These are phyloP conservation scores for Suhomyces tanzawaensis DNA, from an alignment of 805 yeast species.

Conservation along the genomic window DNA sequence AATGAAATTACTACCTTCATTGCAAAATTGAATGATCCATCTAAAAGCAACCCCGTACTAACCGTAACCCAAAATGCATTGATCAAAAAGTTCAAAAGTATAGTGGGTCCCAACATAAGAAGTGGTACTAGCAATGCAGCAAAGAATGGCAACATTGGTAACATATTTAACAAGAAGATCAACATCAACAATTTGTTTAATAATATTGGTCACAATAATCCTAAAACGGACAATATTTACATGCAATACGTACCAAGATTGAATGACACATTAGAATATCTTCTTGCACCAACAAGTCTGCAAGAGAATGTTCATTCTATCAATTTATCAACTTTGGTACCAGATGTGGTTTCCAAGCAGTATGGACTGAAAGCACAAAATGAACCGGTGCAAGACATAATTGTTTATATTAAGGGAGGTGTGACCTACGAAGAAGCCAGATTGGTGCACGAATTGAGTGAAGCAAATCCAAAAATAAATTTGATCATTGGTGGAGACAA, in stretches of 20 bases:
- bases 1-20: constrained; percentile 24
- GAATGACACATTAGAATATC: constrained; percentile 34
- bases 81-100: constrained; percentile 26
- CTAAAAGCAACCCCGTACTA: constrained; percentile 28
- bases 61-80: constrained; percentile 32
- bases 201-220: constrained; percentile 17
- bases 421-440: constrained; percentile 91
- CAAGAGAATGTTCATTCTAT: constrained; percentile 7
- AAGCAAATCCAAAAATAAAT: constrained; percentile 54
- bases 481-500: constrained; percentile 73
- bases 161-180: constrained; percentile 32
- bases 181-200: constrained; percentile 31
- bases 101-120: constrained; percentile 17
- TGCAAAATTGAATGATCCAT: constrained; percentile 28
- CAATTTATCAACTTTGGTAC: constrained; percentile 37
- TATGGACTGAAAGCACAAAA: constrained; percentile 19
- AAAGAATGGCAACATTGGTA: constrained; percentile 21
- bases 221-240: constrained; percentile 63
- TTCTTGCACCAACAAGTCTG: constrained; percentile 15
- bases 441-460: constrained; percentile 68
- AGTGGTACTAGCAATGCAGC: constrained; percentile 8
- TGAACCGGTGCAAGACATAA: constrained; percentile 58
- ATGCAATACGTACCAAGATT: constrained; percentile 89
- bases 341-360: constrained; percentile 31
- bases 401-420: constrained; percentile 80